Evolutionary conservation across 2,329 filamentous ascomycete species (phyloP).

Genomic region (Ophiostoma ulmi): DNA sequence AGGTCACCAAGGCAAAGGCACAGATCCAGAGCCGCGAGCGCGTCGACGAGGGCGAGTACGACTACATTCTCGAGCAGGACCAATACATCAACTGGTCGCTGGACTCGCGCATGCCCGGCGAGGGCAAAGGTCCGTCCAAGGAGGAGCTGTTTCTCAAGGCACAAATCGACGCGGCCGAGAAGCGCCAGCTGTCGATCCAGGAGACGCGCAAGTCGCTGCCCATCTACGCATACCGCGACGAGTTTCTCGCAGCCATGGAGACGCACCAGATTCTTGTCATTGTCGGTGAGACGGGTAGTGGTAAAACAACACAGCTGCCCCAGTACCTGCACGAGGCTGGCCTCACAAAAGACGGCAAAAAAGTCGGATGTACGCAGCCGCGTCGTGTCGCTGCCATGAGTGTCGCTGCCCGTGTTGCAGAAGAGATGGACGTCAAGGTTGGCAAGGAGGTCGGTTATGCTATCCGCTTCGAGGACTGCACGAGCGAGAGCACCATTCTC

Average conservation of each 20-base stretch:
- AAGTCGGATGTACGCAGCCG: constrained; percentile 90
- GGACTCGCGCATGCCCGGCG: constrained; percentile 66
- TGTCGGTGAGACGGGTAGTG: constrained; percentile 89
- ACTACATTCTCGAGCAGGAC: constrained; percentile 85
- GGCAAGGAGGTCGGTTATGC: constrained; percentile 91
- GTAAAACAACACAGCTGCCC: constrained; percentile 92
- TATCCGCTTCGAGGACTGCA: constrained; percentile 91
- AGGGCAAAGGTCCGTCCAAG: constrained; percentile 53
- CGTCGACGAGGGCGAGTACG: constrained; percentile 76
- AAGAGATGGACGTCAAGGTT: constrained; percentile 85
- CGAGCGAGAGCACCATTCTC: constrained; percentile 81
- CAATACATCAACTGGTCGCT: constrained; percentile 82
- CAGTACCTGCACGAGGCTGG: constrained; percentile 92
- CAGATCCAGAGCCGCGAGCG: constrained; percentile 72
- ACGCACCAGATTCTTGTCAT: constrained; percentile 85
- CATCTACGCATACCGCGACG: constrained; percentile 80
- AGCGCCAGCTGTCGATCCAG: constrained; percentile 80
- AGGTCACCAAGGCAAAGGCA: constrained; percentile 78
- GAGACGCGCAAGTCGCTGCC: constrained; percentile 87
- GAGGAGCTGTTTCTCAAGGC: constrained; percentile 75
- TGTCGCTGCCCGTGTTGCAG: constrained; percentile 90
- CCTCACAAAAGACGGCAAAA: constrained; percentile 76
- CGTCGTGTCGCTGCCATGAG: constrained; percentile 95
- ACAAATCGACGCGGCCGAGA: constrained; percentile 82
- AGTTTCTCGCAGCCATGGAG: constrained; percentile 80